phyloP scores from a whole-genome alignment of 257 asterid genomes.

The Rehmannia glutinosa region DNA sequence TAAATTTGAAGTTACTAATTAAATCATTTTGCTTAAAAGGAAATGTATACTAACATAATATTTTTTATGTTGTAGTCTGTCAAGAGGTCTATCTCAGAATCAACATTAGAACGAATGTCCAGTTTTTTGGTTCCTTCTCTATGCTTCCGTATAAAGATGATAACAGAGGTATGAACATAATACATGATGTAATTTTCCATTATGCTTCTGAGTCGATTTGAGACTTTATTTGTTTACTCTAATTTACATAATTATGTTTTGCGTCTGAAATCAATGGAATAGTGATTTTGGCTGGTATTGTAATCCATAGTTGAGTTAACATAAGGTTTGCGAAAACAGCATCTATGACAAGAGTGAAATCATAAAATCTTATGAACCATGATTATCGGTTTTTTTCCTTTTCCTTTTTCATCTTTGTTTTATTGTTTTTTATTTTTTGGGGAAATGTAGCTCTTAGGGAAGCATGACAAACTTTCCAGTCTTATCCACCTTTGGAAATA shows the following conservation, averaged over 20 bases:
- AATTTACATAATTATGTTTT: too few relatives aligned
- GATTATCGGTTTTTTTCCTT: neutral
- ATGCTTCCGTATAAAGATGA: constrained; percentile 47
- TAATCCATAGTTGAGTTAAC: too few relatives aligned
- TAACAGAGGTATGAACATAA: constrained; percentile 47
- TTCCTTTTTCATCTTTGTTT: too few relatives aligned
- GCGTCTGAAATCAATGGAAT: too few relatives aligned
- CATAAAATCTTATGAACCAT: neutral
- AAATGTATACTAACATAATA: constrained; percentile 8
- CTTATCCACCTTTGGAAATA: too few relatives aligned
- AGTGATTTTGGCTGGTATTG: too few relatives aligned
- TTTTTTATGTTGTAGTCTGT: constrained; percentile 37
- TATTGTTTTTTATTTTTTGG: too few relatives aligned
- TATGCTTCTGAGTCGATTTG: neutral
- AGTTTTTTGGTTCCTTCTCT: constrained; percentile 66
- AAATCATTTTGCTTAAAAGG: constrained; percentile 9
- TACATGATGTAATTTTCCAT: constrained; percentile 10
- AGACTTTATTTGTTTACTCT: neutral
- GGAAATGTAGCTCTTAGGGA: too few relatives aligned
- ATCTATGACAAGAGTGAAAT: too few relatives aligned
- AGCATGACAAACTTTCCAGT: too few relatives aligned
- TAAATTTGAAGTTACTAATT: neutral
- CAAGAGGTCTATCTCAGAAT: constrained; percentile 78
- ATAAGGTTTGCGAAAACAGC: too few relatives aligned
- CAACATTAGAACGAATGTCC: constrained; percentile 64